These are phyloP conservation scores for Ceratorhiza oryzae-sativae DNA, from an alignment of 1,284 basidiomycete species.

Conservation along the genomic window DNA sequence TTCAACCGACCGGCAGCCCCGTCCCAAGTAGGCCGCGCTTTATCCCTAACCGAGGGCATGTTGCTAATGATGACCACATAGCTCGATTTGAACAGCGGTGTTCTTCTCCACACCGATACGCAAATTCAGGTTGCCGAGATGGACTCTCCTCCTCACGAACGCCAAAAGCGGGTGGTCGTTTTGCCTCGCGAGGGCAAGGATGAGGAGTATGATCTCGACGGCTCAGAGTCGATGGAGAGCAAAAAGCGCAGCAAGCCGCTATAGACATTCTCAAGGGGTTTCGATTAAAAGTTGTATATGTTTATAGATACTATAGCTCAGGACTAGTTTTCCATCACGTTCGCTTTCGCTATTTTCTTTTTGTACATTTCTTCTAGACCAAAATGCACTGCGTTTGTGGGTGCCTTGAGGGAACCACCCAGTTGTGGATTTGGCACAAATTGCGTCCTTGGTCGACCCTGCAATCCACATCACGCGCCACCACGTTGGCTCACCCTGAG, in stretches of 20 bases:
- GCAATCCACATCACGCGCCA: not conserved
- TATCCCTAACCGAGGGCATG: not conserved
- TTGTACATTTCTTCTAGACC: not conserved
- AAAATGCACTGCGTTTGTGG: not conserved
- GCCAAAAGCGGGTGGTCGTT: not conserved
- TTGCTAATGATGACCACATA: not conserved
- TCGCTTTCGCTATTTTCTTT: not conserved
- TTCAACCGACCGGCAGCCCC: not conserved
- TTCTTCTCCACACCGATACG: not conserved
- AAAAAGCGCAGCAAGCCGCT: not conserved
- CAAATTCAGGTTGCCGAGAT: not conserved
- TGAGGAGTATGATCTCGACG: slow-evolving; percentile 9
- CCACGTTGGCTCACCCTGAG: not conserved
- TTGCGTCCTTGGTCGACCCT: not conserved
- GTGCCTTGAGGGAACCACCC: not conserved
- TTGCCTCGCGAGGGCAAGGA: not conserved
- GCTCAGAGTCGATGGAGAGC: slow-evolving; percentile 1
- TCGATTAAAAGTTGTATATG: no score
- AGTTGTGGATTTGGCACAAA: not conserved
- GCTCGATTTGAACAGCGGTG: not conserved
- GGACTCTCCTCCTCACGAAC: not conserved
- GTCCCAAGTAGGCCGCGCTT: not conserved
- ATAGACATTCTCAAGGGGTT: not conserved
- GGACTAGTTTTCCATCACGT: not conserved
- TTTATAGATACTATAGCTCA: no score